Evolutionary conservation across 352 stramenopile genomes (phyloP).

Genomic region (Bremia lactucae): DNA sequence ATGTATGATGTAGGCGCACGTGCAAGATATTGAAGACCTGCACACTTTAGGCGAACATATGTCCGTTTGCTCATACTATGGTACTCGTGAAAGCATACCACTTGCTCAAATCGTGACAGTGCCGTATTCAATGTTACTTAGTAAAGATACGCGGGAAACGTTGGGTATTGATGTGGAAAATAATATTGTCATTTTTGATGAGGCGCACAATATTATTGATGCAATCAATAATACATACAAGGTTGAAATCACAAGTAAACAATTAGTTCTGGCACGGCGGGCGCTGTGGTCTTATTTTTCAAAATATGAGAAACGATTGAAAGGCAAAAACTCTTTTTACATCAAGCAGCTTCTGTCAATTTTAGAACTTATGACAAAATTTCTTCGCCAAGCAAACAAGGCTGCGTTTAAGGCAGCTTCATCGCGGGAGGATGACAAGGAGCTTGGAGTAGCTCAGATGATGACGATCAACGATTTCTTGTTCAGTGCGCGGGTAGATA

Average conservation of each 20-base stretch:
- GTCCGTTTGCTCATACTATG: constrained; percentile 97
- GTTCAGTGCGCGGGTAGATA: constrained; percentile 63
- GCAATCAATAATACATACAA: constrained; percentile 89
- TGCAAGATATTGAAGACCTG: constrained; percentile 95
- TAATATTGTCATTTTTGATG: constrained; percentile 95
- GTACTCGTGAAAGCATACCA: constrained; percentile 78
- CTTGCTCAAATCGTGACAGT: constrained; percentile 87
- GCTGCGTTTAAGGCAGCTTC: background rate
- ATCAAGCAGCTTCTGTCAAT: constrained; percentile 83
- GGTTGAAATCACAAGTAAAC: constrained; percentile 60
- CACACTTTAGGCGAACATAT: constrained; percentile 81
- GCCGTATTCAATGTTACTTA: constrained; percentile 90
- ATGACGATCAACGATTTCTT: constrained; percentile 82
- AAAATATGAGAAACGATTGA: constrained; percentile 82
- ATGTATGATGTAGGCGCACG: constrained; percentile 34
- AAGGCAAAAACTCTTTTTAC: constrained; percentile 82
- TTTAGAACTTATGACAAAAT: constrained; percentile 68
- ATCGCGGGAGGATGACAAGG: constrained; percentile 15
- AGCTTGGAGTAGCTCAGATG: constrained; percentile 34
- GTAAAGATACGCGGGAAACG: constrained; percentile 83
- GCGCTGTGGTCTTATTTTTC: constrained; percentile 82
- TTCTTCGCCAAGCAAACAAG: constrained; percentile 48
- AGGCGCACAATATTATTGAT: constrained; percentile 98
- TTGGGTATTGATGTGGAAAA: constrained; percentile 79
- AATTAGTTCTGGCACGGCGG: constrained; percentile 55